Conservation (phyloP, 2,329 filamentous ascomycete genomes). For the Chaetothyriales sp. region DNA sequence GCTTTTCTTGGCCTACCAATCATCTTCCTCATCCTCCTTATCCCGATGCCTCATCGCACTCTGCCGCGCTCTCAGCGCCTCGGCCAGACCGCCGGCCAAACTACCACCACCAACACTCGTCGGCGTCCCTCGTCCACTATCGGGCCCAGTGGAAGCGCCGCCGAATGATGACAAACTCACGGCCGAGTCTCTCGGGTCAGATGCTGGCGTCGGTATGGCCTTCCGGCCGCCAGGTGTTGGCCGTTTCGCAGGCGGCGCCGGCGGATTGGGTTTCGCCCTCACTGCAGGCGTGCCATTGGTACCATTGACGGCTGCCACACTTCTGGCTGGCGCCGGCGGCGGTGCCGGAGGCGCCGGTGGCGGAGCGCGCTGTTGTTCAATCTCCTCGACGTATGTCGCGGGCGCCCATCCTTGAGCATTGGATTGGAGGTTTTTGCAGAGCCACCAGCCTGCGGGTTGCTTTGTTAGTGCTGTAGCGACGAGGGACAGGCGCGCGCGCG, state of each 20-base stretch:
- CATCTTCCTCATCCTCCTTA: conserved; percentile 54
- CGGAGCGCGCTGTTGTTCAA: conserved; percentile 45
- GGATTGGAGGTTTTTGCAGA: conserved; percentile 59
- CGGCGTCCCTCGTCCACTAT: conserved; percentile 57
- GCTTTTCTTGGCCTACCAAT: conserved; percentile 39
- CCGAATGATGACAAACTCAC: conserved; percentile 30
- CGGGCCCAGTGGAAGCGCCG: conserved; percentile 38
- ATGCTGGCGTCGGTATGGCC: conserved; percentile 46
- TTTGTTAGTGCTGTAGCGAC: conserved; percentile 3
- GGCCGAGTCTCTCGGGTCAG: conserved; percentile 51
- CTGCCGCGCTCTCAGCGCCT: conserved; percentile 64
- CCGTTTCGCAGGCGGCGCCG: conserved; percentile 66
- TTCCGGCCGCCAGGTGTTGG: conserved; percentile 57
- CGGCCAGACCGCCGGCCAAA: conserved; percentile 59
- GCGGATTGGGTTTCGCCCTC: conserved; percentile 55
- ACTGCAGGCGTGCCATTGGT: conserved; percentile 27
- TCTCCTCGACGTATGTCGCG: conserved; percentile 81
- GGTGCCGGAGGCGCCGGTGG: conserved; percentile 40
- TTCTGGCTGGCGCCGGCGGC: conserved; percentile 32
- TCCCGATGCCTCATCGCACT: conserved; percentile 56
- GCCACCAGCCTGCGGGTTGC: conserved; percentile 70
- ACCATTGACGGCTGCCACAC: conserved; percentile 37
- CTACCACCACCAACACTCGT: conserved; percentile 45
- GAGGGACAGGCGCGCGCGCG: no score
- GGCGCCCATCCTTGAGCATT: conserved; percentile 84